Evolutionary conservation across 2,329 filamentous ascomycete genomes (phyloP), one percentile per base, ranked within the genome.

Genomic region (Dothideomycetes sp.): DNA sequence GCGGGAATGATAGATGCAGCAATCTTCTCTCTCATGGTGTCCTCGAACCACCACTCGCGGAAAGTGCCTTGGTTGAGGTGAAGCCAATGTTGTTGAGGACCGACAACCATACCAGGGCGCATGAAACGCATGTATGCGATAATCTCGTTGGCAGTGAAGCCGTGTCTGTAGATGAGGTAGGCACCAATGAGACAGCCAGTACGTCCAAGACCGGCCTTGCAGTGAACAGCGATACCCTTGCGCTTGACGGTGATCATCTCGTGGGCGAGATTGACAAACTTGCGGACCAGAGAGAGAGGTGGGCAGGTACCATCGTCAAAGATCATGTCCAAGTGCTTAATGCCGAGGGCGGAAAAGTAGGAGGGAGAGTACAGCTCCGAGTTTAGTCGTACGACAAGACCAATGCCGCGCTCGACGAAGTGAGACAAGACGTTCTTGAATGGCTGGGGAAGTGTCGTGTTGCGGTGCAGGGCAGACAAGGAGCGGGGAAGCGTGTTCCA

Each of bases 241-340:
- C 88, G 86, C 66, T 83, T 84, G 36, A 88, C 73, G 1, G 81
- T 88, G 56, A 98, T 98, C 64, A 83, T 94, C 58, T 94, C 84
- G 57, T 96, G 91, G 1, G 91, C 88, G 45, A 98, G 73, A 51
- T 85, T 85, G 62, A 98, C 89, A 60, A 98, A 98, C 59, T 88
- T 88, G 51, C 85, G 80, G 19, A 98, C 91, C n/a, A 88, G 80
- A 13, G 77, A 77, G 38, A 98, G 69, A 2, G 86, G 80, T 16
- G 91, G 91, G 61, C 91, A 98, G 4, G 91, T 98, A 49, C 91
- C 91, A 54, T 98, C 91, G 56, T 96, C 91, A 57, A 98, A 98
- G 56, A 98, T 96, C 91, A 98, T 98, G 65, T 98, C 91, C 28
- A 96, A 71, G 59, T 98, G 91, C 54, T 87, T 81, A 56, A 98